phyloP scores from a whole-genome alignment of 805 yeast species.

The Candida boleticola region DNA sequence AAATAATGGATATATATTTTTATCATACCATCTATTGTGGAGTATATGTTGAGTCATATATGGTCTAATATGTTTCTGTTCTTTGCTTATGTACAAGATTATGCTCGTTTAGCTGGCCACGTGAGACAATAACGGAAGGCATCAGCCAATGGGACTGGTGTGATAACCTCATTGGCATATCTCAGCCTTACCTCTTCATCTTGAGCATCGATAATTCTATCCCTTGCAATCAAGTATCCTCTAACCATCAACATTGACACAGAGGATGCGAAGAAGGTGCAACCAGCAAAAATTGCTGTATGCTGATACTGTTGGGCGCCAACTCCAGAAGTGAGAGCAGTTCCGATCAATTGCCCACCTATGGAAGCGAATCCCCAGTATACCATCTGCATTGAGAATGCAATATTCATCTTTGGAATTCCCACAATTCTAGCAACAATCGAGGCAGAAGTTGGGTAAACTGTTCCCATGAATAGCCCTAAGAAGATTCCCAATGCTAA shows the following conservation, averaged over 20 bases:
- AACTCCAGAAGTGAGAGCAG: constrained; percentile 36
- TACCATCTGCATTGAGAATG: constrained; percentile 53
- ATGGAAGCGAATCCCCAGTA: constrained; percentile 48
- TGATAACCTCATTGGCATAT: too few species aligned
- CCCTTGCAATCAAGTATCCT: constrained; percentile 56
- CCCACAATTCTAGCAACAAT: constrained; percentile 55
- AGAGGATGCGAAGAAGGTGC: constrained; percentile 48
- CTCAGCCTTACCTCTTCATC: too few species aligned
- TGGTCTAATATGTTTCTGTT: too few species aligned
- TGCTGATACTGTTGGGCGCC: constrained; percentile 48
- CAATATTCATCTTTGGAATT: constrained; percentile 47
- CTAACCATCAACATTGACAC: constrained; percentile 43
- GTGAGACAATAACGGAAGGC: too few species aligned
- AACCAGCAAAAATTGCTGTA: constrained; percentile 60
- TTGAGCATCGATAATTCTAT: constrained; percentile 16
- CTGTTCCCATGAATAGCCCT: constrained; percentile 61
- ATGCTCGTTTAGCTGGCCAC: too few species aligned
- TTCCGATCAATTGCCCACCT: constrained; percentile 60
- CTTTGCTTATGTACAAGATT: too few species aligned
- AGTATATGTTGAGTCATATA: too few species aligned
- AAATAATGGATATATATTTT: too few species aligned
- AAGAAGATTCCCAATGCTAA: constrained; percentile 48
- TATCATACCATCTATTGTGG: too few species aligned
- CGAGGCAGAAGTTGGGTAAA: constrained; percentile 56
- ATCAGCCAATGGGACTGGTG: too few species aligned